Base-by-base conservation (phyloP, 768 basidiomycete genomes). In the Amanita rimosa region DNA sequence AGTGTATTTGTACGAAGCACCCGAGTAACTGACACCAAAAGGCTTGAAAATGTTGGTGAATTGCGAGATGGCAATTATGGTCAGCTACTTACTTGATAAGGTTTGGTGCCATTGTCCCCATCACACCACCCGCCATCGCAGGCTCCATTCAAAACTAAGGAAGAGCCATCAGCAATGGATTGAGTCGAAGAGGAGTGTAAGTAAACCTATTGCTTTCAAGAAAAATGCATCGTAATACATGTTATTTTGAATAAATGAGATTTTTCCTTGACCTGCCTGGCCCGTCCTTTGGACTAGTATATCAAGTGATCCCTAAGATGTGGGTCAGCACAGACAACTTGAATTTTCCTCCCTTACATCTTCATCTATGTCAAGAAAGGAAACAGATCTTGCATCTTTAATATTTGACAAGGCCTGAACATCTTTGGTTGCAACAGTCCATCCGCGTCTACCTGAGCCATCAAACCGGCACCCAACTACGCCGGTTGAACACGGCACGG, bases 211-310 rank as follows among this genome's bases (percentile, higher is more conserved):
- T 2, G 96, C 91, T 60, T 97, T 97, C 46, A 98, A 72, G 77
- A 98, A 99, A 71, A 99, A 99, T 0, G 96, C 95, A 55, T 99
- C 96, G 60, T 93, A 93, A 58, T 95, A 98, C 58, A 94, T 89
- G 63, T 97, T 98, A 60, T 99, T 99, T 66, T 95, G 92, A 42
- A 99, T 70, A 59, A 99, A 95, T 4, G 79, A 58, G 14, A 89
- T 66, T 35, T 74, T 78, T 11, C 84, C 83, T 38, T 63, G 57
- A 2, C 76, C 75, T 45, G 80, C 78, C 3, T 67, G 66, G 1
- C 91, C 92, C 0, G 81, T 79, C 36, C 96, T 69, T 59, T 95
- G 93, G 0, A 98, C 74, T 63, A 96, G 72, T n/a, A 99, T 78
- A 64, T 99, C 96, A 29, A 98, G 68, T 3, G 74, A 74, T 0